phyloP scores from a whole-genome alignment of 2,329 filamentous ascomycete genomes.

The Talaromyces sp. region DNA sequence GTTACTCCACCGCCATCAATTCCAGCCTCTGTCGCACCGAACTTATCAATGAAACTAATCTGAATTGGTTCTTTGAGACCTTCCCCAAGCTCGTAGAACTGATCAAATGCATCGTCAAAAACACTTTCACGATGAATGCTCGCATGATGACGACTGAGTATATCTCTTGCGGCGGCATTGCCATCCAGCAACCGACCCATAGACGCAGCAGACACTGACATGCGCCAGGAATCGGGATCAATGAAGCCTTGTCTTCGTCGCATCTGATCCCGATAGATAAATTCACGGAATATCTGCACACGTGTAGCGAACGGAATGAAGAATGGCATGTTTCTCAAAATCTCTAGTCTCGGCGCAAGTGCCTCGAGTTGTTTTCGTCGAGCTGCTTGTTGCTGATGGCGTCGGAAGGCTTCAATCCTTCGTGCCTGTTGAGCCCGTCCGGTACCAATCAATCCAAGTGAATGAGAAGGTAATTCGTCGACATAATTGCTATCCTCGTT shows the following conservation, averaged over 20 bases:
- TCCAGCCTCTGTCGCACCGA: constrained; percentile 79
- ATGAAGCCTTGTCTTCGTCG: constrained; percentile 64
- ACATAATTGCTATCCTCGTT: constrained; percentile 47
- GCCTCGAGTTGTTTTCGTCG: constrained; percentile 70
- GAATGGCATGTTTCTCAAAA: constrained; percentile 94
- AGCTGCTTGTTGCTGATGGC: constrained; percentile 63
- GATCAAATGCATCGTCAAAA: constrained; percentile 79
- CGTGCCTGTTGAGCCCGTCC: constrained; percentile 61
- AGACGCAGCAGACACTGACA: constrained; percentile 50
- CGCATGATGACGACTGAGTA: constrained; percentile 63
- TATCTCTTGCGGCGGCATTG: constrained; percentile 37
- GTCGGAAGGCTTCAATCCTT: constrained; percentile 59
- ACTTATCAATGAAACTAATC: constrained; percentile 93
- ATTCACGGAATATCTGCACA: constrained; percentile 89
- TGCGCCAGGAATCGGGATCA: constrained; percentile 72
- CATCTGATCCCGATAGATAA: constrained; percentile 77
- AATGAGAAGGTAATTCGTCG: constrained; percentile 34
- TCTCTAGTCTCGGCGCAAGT: constrained; percentile 80
- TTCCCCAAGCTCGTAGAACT: constrained; percentile 77
- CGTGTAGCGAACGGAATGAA: constrained; percentile 89
- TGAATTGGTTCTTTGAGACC: constrained; percentile 91
- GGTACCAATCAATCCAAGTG: constrained; percentile 51
- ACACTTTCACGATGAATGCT: constrained; percentile 73
- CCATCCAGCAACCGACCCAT: constrained; percentile 41
- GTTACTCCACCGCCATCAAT: constrained; percentile 97